Evolutionary conservation across 1,284 basidiomycete species (phyloP), one percentile per base, ranked within the genome.

Genomic region (Apiotrichum porosum): DNA sequence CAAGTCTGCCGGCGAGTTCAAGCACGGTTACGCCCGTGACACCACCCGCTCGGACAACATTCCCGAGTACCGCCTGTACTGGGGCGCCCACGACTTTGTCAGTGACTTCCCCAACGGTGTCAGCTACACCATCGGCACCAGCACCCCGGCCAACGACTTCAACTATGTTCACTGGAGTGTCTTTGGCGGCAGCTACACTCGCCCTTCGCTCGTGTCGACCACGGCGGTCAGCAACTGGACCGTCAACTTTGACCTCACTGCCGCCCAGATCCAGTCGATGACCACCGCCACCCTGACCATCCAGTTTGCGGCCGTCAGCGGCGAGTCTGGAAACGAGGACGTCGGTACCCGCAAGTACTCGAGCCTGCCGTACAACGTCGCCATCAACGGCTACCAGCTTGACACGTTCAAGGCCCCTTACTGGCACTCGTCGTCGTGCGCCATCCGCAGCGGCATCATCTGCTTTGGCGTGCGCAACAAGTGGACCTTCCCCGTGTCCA

Each of bases 81-180:
- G 60, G 60, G 63, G 60, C 14, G 46, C 44, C 5, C 57, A 57
- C 38, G 63, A 65, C 46, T 66, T 57, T 47, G 32, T 54, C n/a
- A 54, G 44, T 26, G 62, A 66, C 37, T 66, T 66, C 45, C 62
- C 64, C 0, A 49, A 54, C 14, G 61, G 62, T 17, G 55, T 64
- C 34, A 57, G 62, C 49, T 66, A 53, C 44, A 49, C 49, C 4
- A 51, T 66, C 28, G 60, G 61, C 32, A 45, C 59, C 44, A 56
- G 56, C 33, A 24, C 46, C 23, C 48, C 52, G 26, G 51, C 54
- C 10, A 44, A 47, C 18, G 62, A 66, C 43, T 60, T 55, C 50
- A 63, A 63, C 45, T 61, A 62, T 46, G 55, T 65, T 24, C 61
- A 62, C 31, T 62, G 55, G 55, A 52, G 50, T n/a, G 50, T 52